phyloP scores from a whole-genome alignment of 805 yeast genomes.

The Diddensiella transvaalensis region DNA sequence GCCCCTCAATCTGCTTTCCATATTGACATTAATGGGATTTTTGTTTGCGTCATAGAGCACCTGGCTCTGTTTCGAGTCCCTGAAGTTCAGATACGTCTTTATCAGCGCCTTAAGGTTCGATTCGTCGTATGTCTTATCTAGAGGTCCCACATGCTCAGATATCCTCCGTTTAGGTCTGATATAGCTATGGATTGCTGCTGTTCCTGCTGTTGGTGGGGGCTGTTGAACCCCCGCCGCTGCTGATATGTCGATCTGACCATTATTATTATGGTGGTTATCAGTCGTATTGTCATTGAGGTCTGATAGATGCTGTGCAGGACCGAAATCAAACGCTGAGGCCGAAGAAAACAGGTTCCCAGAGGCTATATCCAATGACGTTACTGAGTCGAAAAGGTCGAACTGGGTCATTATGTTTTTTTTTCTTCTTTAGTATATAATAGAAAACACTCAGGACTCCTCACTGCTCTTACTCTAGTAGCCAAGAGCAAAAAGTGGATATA shows the following conservation, averaged over 20 bases:
- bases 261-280: not conserved
- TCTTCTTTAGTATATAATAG: too few species aligned
- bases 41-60: constrained; percentile 1
- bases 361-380: not conserved
- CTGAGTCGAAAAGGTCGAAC: not conserved
- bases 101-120: not conserved
- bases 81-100: not conserved
- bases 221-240: not conserved
- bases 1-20: constrained; percentile 5
- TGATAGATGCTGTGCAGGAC: not conserved
- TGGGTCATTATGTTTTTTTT: too few species aligned
- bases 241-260: not conserved
- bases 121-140: not conserved
- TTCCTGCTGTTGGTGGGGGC: not conserved
- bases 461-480: too few species aligned
- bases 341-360: constrained; percentile 3
- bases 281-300: not conserved
- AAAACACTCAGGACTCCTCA: too few species aligned
- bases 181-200: not conserved
- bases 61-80: not conserved
- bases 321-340: not conserved
- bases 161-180: not conserved
- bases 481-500: too few species aligned
- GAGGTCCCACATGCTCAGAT: not conserved
- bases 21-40: not conserved